Percentiles rank a stretch among this genome's conserved stretches.
Evolutionary conservation across 768 basidiomycete species (phyloP).

Genomic region (Serendipita sp.): DNA sequence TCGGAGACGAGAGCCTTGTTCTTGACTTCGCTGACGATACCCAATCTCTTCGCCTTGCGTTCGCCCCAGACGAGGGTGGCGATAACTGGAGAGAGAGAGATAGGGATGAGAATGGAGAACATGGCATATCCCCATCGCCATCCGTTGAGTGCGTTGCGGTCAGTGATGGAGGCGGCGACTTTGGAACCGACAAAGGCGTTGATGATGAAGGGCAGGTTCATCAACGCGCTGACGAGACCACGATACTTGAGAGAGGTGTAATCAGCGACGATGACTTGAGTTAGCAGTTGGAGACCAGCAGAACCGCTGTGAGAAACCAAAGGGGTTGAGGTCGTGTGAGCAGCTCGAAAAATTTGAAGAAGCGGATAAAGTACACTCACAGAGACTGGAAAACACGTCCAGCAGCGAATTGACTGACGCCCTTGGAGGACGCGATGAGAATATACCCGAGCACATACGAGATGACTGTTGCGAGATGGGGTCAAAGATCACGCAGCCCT

Average conservation of each 20-base stretch:
- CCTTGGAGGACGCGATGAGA: conserved; percentile 35
- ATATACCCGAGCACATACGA: conserved; percentile 44
- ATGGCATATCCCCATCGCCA: conserved; percentile 48
- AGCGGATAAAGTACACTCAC: conserved; percentile 19
- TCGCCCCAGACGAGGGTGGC: conserved; percentile 14
- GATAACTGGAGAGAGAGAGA: background rate
- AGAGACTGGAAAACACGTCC: conserved; percentile 44
- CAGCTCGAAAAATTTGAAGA: conserved; percentile 16
- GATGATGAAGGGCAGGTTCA: conserved; percentile 38
- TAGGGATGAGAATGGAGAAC: background rate
- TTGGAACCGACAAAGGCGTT: conserved; percentile 54
- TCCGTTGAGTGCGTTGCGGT: conserved; percentile 21
- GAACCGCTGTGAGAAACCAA: conserved; percentile 27
- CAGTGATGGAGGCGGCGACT: conserved; percentile 30
- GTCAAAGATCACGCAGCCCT: background rate
- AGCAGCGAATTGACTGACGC: conserved; percentile 29
- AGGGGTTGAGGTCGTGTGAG: conserved; percentile 17
- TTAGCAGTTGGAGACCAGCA: conserved; percentile 46
- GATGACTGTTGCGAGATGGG: conserved; percentile 22
- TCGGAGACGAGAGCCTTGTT: background rate
- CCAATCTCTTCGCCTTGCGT: conserved; percentile 14
- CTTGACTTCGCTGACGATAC: conserved; percentile 12
- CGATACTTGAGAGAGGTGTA: conserved; percentile 43
- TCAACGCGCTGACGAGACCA: conserved; percentile 32
- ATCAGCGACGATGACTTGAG: conserved; percentile 47